A percentile compares a stretch with the other conserved stretches of the same genome.
These are phyloP conservation scores for Lippia alba DNA, from an alignment of 305 asterid genomes.

Conservation along the genomic window DNA sequence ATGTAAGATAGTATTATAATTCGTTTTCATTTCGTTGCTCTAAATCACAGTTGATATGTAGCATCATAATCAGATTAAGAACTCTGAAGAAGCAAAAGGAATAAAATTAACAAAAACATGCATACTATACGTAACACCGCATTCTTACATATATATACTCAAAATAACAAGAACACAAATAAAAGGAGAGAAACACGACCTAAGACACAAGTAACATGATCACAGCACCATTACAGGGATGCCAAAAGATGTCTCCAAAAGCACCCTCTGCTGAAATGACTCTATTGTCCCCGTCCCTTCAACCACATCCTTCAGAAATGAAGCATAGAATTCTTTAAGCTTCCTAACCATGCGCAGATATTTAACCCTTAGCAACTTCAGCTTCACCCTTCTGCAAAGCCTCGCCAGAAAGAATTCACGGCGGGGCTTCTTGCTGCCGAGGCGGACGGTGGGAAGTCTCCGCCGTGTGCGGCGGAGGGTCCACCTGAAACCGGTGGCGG, in stretches of 20 bases:
- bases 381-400: conserved; percentile 44
- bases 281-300: conserved; percentile 41
- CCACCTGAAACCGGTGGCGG: conserved; percentile 27
- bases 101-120: too few species aligned
- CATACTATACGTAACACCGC: too few species aligned
- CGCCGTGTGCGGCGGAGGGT: too few species aligned
- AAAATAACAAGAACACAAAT: too few species aligned
- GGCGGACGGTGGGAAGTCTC: too few species aligned
- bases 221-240: conserved; percentile 51
- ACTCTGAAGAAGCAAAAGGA: too few species aligned
- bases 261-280: conserved; percentile 43
- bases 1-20: too few species aligned
- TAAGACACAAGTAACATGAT: background rate
- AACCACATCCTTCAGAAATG: conserved; percentile 36
- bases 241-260: conserved; percentile 52
- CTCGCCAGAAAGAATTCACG: conserved; percentile 42
- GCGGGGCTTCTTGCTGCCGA: background rate
- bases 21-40: too few species aligned
- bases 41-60: too few species aligned
- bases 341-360: conserved; percentile 44
- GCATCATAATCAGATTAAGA: too few species aligned
- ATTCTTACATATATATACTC: too few species aligned
- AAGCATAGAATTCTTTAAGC: conserved; percentile 42
- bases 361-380: conserved; percentile 42
- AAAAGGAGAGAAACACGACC: too few species aligned